Conservation (phyloP, 2,329 filamentous ascomycete genomes). For the Penicillium sp. region DNA sequence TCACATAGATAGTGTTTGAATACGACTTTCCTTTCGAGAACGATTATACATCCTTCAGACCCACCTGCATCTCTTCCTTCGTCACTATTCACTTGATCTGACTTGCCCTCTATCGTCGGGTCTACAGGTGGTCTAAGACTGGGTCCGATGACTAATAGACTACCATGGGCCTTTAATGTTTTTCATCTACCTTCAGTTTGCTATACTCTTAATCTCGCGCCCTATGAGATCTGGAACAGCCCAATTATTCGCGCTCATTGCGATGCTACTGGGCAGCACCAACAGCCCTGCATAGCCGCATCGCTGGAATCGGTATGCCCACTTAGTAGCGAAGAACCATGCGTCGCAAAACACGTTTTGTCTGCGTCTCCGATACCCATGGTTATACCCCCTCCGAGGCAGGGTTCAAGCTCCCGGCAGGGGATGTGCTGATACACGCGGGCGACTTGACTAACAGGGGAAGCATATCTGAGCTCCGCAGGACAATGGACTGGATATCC, state of each 20-base stretch:
- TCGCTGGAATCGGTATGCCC: background rate
- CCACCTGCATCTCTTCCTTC: background rate
- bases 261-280: background rate
- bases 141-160: slow-evolving; percentile 26
- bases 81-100: background rate
- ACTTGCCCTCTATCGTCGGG: background rate
- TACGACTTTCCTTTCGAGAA: background rate
- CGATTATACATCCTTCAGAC: background rate
- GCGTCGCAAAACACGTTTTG: slow-evolving; percentile 50
- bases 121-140: slow-evolving; percentile 16
- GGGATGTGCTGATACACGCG: slow-evolving; percentile 59
- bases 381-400: slow-evolving; percentile 49
- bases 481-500: slow-evolving; percentile 53
- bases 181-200: slow-evolving; percentile 1
- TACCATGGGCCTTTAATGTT: slow-evolving; percentile 8
- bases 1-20: background rate
- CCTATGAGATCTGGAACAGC: slow-evolving; percentile 4
- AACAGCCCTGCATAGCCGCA: background rate
- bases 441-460: slow-evolving; percentile 60
- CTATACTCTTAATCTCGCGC: background rate
- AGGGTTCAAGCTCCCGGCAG: slow-evolving; percentile 52
- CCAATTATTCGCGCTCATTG: slow-evolving; percentile 6
- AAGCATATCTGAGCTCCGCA: slow-evolving; percentile 50
- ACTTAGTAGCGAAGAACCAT: slow-evolving; percentile 13
- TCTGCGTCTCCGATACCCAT: slow-evolving; percentile 61